Conservation (phyloP, 345 rosid genomes). For the Moricandia moricandioides region DNA sequence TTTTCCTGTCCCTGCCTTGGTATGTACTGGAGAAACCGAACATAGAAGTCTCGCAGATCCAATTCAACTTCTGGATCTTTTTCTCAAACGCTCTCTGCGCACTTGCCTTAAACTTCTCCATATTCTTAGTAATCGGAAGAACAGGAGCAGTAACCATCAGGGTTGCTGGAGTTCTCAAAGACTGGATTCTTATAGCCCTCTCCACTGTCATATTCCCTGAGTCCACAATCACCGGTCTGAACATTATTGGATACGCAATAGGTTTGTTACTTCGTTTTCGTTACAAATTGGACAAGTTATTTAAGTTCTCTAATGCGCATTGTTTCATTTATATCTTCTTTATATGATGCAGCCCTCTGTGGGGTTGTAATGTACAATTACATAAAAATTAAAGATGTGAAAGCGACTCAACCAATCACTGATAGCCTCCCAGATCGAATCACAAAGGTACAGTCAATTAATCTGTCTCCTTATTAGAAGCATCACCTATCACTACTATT, state of each 20-base stretch:
- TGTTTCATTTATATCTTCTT: not conserved
- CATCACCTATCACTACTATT: not conserved
- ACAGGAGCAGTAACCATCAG: conserved; percentile 92
- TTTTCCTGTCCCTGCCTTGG: conserved; percentile 91
- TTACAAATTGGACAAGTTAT: not conserved
- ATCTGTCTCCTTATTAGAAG: not conserved
- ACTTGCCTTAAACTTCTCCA: conserved; percentile 85
- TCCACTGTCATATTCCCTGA: conserved; percentile 91
- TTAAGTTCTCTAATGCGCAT: not conserved
- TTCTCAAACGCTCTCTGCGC: conserved; percentile 94
- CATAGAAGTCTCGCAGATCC: conserved; percentile 76
- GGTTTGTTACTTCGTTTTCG: conserved; percentile 46
- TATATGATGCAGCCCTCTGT: conserved; percentile 61
- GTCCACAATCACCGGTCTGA: conserved; percentile 87
- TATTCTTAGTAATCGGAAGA: conserved; percentile 91
- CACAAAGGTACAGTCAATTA: conserved; percentile 52
- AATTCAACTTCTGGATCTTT: conserved; percentile 97
- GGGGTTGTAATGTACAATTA: conserved; percentile 97
- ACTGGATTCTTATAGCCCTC: conserved; percentile 96
- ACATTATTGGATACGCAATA: conserved; percentile 87
- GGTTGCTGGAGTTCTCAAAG: conserved; percentile 94
- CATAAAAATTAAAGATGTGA: conserved; percentile 73
- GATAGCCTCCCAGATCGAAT: conserved; percentile 78
- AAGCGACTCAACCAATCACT: conserved; percentile 57
- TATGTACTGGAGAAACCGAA: conserved; percentile 76